phyloP scores from a whole-genome alignment of 345 rosid species.

The Chamaenerion angustifolium region DNA sequence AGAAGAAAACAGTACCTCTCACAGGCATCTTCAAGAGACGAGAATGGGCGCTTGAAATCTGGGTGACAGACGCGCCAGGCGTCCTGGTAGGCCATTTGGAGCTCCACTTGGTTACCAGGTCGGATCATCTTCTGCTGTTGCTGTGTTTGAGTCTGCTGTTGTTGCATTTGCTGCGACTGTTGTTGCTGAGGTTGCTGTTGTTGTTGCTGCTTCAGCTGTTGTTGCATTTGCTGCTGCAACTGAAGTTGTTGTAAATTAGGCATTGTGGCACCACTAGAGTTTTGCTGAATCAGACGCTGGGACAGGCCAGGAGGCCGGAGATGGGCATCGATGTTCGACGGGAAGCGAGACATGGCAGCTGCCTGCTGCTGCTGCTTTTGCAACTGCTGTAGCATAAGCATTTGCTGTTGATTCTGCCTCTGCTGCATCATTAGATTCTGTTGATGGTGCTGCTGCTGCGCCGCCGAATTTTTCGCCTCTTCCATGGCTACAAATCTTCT shows the following conservation, averaged over 20 bases:
- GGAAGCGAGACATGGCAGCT: conserved; percentile 80
- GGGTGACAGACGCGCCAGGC: conserved; percentile 94
- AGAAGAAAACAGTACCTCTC: conserved; percentile 41
- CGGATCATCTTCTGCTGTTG: conserved; percentile 53
- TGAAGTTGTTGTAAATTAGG: neutral
- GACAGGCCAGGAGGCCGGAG: conserved; percentile 40
- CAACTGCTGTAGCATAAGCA: conserved; percentile 45
- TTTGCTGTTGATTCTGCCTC: conserved; percentile 34
- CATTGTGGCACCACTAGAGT: conserved; percentile 15
- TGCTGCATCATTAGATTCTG: too few species aligned
- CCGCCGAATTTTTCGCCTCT: conserved; percentile 36
- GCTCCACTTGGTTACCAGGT: conserved; percentile 62
- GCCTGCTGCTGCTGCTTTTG: conserved; percentile 61
- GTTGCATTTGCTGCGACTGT: conserved; percentile 8
- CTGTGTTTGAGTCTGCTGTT: conserved; percentile 13
- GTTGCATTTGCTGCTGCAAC: conserved; percentile 5
- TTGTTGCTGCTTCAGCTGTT: too few species aligned
- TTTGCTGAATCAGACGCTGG: conserved; percentile 36
- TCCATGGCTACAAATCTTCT: conserved; percentile 21
- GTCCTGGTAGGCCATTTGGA: conserved; percentile 87
- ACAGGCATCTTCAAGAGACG: conserved; percentile 88
- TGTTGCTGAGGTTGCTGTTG: conserved; percentile 10
- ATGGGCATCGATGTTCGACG: conserved; percentile 81
- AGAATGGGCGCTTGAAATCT: conserved; percentile 70
- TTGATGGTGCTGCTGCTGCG: neutral